Evolutionary conservation across 768 basidiomycete species (phyloP).

Genomic region (Russula compacta): DNA sequence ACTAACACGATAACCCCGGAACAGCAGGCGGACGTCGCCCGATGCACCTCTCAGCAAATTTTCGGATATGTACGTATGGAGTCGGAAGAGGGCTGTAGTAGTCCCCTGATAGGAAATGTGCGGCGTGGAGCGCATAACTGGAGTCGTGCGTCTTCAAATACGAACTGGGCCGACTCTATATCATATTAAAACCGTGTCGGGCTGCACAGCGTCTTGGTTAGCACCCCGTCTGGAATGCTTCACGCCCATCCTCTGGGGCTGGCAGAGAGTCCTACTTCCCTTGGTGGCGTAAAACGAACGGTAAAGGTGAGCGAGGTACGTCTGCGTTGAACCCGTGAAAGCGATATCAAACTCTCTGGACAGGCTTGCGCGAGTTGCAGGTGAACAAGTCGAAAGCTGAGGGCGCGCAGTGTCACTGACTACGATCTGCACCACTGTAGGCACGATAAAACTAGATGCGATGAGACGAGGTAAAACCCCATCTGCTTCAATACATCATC

Average conservation of each 20-base stretch:
- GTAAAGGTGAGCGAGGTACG: constrained; percentile 1
- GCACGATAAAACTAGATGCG: constrained; percentile 55
- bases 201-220: neutral
- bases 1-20: neutral
- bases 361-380: constrained; percentile 58
- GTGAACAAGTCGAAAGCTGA: constrained; percentile 26
- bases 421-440: constrained; percentile 27
- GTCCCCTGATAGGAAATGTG: neutral
- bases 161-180: neutral
- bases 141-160: neutral
- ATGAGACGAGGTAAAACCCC: constrained; percentile 42
- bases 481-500: neutral
- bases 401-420: neutral
- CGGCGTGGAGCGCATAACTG: neutral
- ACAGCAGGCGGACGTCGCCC: neutral
- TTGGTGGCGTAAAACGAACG: constrained; percentile 7
- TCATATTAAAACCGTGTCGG: neutral
- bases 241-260: neutral
- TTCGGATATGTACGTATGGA: neutral
- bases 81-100: neutral
- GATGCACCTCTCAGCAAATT: neutral
- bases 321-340: neutral
- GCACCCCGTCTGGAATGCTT: neutral
- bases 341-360: neutral
- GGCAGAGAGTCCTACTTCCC: constrained; percentile 3